Evolutionary conservation across 1,284 basidiomycete genomes (phyloP), one percentile per base, ranked within the genome.

Genomic region (Trichosporon sp.): DNA sequence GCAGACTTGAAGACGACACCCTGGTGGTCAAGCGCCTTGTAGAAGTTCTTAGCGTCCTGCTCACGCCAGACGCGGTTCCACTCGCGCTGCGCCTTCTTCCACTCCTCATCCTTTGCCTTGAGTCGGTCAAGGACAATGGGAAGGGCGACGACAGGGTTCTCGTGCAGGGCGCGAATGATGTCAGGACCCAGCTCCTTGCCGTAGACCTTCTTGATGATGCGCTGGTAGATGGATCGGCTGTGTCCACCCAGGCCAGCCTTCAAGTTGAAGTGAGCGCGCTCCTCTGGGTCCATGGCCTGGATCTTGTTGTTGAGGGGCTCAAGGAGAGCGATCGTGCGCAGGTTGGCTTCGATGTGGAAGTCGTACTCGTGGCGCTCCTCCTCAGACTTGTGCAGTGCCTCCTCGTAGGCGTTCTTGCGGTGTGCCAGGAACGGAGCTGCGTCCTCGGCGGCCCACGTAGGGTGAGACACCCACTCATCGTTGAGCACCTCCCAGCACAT

Each of bases 351-450:
- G 60, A 99, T 88, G 74, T 96, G 91, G 71, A 96, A 95, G 74
- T 97, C 94, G 80, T 95, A 99, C 81, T 99, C 96, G 82, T 98
- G 93, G 27, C 96, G 88, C 79, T 99, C 96, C 78, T 99, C 96
- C 79, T 99, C 96, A 71, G 91, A 90, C 78, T 92, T 92, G 82
- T 99, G 95, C 63, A 99, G 84, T 0, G 92, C 91, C 74, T 98
- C 95, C 80, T 99, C 96, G 78, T 92, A 98, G 3, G 88, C 86
- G 78, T 97, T 99, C 84, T 98, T 98, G 84, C 95, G 95, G 81
- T 97, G 93, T 5, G 95, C 87, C 64, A 93, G 86, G 81, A 98
- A 98, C 1, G 91, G 92, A 1, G 91, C 86, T 71, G 96, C 92
- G 73, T 98, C 96, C 66, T 95, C 97, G 23, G 89, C 88, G 19